Evolutionary conservation across 495 filamentous ascomycete species (phyloP).

Genomic region (Penicillium daleae): DNA sequence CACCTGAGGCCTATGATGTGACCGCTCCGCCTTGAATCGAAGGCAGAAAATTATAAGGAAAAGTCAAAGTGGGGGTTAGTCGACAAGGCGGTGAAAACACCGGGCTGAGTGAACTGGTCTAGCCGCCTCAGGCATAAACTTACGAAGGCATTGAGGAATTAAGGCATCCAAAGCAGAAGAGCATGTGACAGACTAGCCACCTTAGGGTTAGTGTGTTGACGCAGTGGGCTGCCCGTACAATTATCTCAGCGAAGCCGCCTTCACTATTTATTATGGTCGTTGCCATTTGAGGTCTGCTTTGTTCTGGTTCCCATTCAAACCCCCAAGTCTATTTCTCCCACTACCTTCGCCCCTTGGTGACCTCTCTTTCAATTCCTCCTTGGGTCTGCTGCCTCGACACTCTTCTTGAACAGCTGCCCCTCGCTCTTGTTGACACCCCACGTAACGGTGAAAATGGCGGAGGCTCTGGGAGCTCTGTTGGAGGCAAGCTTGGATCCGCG

Average conservation of each 20-base stretch:
- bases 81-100: background rate
- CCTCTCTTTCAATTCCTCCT: background rate
- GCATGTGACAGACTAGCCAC: constrained; percentile 29
- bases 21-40: constrained; percentile 12
- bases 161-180: constrained; percentile 1
- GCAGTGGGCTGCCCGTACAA: constrained; percentile 32
- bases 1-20: constrained; percentile 28
- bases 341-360: constrained; percentile 2
- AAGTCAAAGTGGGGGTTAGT: constrained; percentile 41
- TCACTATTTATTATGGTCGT: constrained; percentile 31
- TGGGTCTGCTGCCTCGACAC: constrained; percentile 11
- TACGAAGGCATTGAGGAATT: background rate
- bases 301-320: constrained; percentile 10
- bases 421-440: constrained; percentile 36
- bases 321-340: background rate
- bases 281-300: constrained; percentile 26
- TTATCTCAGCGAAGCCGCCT: constrained; percentile 26
- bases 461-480: constrained; percentile 73
- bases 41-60: constrained; percentile 23
- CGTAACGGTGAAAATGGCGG: constrained; percentile 65
- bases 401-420: constrained; percentile 6
- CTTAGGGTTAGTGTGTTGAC: constrained; percentile 31
- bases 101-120: background rate
- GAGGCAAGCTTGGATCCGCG: constrained; percentile 83
- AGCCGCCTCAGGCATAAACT: background rate